Evolutionary conservation across 2,329 filamentous ascomycete genomes (phyloP).

Genomic region (Fusarium fracticaudum): DNA sequence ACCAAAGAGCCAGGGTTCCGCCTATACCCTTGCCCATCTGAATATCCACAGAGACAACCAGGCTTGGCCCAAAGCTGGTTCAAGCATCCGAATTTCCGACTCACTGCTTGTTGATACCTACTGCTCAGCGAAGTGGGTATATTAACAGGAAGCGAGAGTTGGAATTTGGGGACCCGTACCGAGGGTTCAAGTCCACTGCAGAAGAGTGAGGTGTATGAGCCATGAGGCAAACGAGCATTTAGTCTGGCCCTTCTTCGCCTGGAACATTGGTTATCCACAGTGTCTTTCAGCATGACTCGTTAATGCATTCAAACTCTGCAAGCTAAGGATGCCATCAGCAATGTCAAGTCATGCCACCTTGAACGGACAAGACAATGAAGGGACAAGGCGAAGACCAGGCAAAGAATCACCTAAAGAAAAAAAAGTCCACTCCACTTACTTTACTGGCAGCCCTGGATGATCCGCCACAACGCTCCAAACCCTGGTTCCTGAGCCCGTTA

Average conservation of each 20-base stretch:
- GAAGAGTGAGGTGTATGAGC: not conserved
- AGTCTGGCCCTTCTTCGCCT: not conserved
- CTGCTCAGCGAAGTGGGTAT: not conserved
- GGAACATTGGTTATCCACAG: not conserved
- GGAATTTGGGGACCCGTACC: slow-evolving; percentile 15
- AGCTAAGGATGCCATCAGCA: slow-evolving; percentile 5
- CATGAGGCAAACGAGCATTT: not conserved
- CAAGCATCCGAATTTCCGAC: slow-evolving; percentile 15
- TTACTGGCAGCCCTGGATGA: slow-evolving; percentile 11
- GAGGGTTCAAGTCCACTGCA: not conserved
- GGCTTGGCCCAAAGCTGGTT: not conserved
- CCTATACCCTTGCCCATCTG: not conserved
- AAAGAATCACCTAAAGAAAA: not conserved
- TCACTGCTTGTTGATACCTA: not conserved
- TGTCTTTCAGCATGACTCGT: slow-evolving; percentile 6
- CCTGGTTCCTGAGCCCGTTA: slow-evolving; percentile 32
- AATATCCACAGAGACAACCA: not conserved
- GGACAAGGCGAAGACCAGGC: not conserved
- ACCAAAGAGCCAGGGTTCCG: not conserved
- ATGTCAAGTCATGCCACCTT: not conserved
- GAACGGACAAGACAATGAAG: not conserved
- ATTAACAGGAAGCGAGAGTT: slow-evolving; percentile 22
- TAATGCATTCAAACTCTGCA: not conserved
- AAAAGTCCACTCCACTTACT: not conserved
- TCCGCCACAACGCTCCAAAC: slow-evolving; percentile 19